Conservation (phyloP, 257 asterid species). For the Nicotiana undulata region DNA sequence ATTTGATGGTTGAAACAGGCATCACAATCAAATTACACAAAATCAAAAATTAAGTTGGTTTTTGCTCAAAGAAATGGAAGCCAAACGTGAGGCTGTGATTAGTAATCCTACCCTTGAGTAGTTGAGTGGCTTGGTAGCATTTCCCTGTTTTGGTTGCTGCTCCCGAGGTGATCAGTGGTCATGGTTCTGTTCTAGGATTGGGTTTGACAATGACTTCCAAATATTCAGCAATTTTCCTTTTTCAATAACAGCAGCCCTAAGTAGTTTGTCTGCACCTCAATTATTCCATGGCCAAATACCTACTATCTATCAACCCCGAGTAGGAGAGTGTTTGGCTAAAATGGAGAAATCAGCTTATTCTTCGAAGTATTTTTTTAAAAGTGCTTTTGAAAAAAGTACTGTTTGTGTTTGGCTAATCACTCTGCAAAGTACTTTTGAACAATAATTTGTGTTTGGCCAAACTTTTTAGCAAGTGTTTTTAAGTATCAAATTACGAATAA, state of each 20-base stretch:
- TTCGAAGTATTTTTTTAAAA: too few relatives aligned
- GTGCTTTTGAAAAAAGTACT: too few relatives aligned
- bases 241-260: not conserved
- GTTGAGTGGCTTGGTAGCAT: not conserved
- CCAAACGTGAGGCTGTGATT: conserved; percentile 29
- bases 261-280: too few relatives aligned
- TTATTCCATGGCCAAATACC: too few relatives aligned
- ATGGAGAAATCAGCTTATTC: too few relatives aligned
- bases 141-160: not conserved
- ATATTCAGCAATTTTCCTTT: not conserved
- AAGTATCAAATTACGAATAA: too few relatives aligned
- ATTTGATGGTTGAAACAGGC: not conserved
- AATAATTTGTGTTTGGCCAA: too few relatives aligned
- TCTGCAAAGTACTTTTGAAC: too few relatives aligned
- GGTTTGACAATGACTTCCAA: conserved; percentile 20
- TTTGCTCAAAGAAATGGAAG: not conserved
- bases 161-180: conserved; percentile 28
- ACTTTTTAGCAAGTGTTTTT: too few relatives aligned
- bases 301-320: too few relatives aligned
- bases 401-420: too few relatives aligned
- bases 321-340: too few relatives aligned
- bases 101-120: not conserved
- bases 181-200: conserved; percentile 26
- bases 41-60: not conserved
- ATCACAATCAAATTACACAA: not conserved